Evolutionary conservation across 106 monocot genomes (phyloP), one percentile per base, ranked within the genome.

Genomic region (Platanthera zijinensis): DNA sequence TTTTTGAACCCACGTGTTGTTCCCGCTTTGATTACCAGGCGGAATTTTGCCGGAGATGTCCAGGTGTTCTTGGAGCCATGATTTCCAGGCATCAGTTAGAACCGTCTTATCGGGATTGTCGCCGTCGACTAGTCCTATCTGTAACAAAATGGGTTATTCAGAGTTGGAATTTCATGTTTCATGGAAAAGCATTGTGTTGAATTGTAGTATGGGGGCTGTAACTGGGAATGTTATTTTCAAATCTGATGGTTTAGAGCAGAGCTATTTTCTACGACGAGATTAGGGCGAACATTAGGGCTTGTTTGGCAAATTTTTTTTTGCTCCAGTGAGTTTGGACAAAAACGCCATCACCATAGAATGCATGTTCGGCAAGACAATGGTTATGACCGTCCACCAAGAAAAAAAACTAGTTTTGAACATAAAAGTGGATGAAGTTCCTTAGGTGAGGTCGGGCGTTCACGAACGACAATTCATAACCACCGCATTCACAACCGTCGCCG

Each of bases 21-120:
- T 94, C 59, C 89, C 93, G 7, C 83, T 75, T 69, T 87, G 83
- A 74, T 97, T 97, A 21, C 96, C 96, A 7, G 96, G 87, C 19
- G 96, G 96, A 9, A 90, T 76, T 77, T 86, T 84, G 5, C 96
- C 96, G 3, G 76, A 91, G n/a, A 77, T 75, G 45, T 86, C 67
- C 21, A 97, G 81, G 78, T 97, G 89, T 74, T 97, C 96, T 85
- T 97, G 86, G 81, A 97, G 84, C 96, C 96, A 97, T 72, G 96
- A 86, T 77, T 97, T 97, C 96, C 96, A 97, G 14, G 94, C 93
- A 5, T 82, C 67, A 3, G 90, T 91, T 17, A 97, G 76, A 77
- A 77, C 80, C 1, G 79, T 77, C 17, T 86, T 81, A 80, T 97
- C 93, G 25, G 87, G 83, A 53, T 83, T 59, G 50, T 79, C 77